Evolutionary conservation across 345 rosid genomes (phyloP).

Genomic region (Hirschfeldia incana): DNA sequence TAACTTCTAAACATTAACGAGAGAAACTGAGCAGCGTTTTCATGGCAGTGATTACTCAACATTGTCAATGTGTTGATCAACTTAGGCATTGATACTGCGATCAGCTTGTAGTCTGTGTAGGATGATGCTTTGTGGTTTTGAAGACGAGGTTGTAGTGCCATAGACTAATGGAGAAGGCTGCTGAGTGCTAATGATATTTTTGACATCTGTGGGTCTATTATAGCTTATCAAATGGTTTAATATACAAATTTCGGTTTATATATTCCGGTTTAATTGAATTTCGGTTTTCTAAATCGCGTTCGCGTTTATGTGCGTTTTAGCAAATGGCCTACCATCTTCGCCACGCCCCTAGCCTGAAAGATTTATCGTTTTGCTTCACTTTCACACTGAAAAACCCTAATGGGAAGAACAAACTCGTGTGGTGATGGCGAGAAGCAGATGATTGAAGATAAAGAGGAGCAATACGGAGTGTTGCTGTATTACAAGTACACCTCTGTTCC

Average conservation of each 20-base stretch:
- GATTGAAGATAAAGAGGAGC: slow-evolving; percentile 35
- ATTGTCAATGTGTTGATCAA: slow-evolving; percentile 76
- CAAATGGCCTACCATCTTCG: slow-evolving; percentile 1
- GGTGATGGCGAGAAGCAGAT: slow-evolving; percentile 34
- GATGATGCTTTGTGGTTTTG: not conserved
- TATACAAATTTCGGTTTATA: not conserved
- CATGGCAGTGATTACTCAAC: slow-evolving; percentile 55
- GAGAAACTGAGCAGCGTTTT: slow-evolving; percentile 8
- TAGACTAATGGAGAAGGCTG: slow-evolving; percentile 57
- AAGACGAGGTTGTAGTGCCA: not conserved
- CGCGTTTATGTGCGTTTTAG: not conserved
- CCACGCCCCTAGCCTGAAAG: not conserved
- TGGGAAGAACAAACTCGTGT: slow-evolving; percentile 32
- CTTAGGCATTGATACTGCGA: slow-evolving; percentile 90
- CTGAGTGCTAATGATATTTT: too few species aligned
- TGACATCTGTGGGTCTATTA: too few species aligned
- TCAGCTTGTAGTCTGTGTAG: slow-evolving; percentile 71
- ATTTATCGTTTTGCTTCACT: not conserved
- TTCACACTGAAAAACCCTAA: slow-evolving; percentile 24
- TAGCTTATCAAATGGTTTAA: not conserved
- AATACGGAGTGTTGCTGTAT: slow-evolving; percentile 74
- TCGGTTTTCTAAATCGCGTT: not conserved
- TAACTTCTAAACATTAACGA: not conserved
- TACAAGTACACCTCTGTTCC: slow-evolving; percentile 67
- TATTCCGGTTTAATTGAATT: not conserved